Evolutionary conservation across 2,329 filamentous ascomycete species (phyloP).

Genomic region (Epichloe elymi): DNA sequence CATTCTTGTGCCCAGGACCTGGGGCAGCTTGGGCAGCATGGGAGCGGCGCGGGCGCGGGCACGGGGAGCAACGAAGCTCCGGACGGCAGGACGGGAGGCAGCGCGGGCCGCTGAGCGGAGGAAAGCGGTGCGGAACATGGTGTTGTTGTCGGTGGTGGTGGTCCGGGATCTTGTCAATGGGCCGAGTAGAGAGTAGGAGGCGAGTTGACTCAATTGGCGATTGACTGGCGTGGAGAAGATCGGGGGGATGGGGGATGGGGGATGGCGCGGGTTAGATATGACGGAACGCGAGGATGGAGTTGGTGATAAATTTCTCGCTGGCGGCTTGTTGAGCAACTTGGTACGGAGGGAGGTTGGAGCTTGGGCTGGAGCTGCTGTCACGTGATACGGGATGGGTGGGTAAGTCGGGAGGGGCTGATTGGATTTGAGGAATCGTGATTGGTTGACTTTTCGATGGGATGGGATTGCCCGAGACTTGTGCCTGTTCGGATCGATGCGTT

Average conservation of each 20-base stretch:
- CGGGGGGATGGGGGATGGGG: too few relatives aligned
- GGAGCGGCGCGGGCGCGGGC: conserved; percentile 43
- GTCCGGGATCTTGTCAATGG: not conserved
- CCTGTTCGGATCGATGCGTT: too few relatives aligned
- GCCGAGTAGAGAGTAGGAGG: not conserved
- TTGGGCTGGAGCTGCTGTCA: conserved; percentile 9
- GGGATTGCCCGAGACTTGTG: not conserved
- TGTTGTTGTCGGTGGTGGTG: conserved; percentile 7
- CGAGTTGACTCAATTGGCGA: conserved; percentile 2
- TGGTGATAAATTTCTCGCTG: conserved; percentile 35
- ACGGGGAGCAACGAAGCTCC: conserved; percentile 36
- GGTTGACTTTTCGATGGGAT: not conserved
- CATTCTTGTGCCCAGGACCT: conserved; percentile 60
- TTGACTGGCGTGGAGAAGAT: conserved; percentile 4
- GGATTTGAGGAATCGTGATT: conserved; percentile 1
- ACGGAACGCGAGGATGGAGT: conserved; percentile 4
- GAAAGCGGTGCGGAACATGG: conserved; percentile 82
- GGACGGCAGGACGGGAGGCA: conserved; percentile 35
- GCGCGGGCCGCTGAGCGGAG: conserved; percentile 63
- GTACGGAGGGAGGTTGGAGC: conserved; percentile 18
- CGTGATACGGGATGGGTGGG: conserved; percentile 5
- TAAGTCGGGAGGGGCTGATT: not conserved
- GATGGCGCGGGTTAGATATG: not conserved
- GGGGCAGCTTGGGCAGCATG: conserved; percentile 15
- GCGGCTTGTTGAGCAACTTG: conserved; percentile 7